phyloP scores from a whole-genome alignment of 345 rosid genomes.

The Aegle marmelos region DNA sequence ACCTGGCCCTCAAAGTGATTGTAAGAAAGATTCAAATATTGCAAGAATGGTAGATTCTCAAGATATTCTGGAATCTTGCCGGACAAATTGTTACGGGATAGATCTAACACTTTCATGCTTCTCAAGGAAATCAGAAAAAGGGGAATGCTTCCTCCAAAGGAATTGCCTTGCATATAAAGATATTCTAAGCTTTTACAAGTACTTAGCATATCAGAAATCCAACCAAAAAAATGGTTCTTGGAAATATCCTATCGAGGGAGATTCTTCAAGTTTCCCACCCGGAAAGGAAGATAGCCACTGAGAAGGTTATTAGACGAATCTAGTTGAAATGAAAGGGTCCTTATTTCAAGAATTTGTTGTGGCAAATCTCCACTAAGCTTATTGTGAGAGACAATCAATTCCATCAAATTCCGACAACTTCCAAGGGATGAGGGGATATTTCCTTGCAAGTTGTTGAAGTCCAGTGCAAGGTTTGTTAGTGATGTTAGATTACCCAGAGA shows the following conservation, averaged over 20 bases:
- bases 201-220: constrained; percentile 8
- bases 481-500: neutral
- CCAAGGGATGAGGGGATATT: constrained; percentile 12
- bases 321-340: neutral
- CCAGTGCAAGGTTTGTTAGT: too few species aligned
- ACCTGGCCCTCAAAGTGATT: constrained; percentile 12
- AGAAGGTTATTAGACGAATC: constrained; percentile 1
- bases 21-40: constrained; percentile 11
- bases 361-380: constrained; percentile 16
- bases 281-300: constrained; percentile 4
- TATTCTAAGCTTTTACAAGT: neutral
- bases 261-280: constrained; percentile 6
- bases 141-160: constrained; percentile 6
- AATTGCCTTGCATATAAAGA: neutral
- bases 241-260: constrained; percentile 10
- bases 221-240: neutral
- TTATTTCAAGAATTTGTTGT: neutral
- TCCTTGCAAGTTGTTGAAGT: neutral
- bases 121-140: neutral
- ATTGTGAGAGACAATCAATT: neutral
- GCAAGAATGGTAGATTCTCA: constrained; percentile 1
- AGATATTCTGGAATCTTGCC: constrained; percentile 7
- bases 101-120: neutral
- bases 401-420: neutral
- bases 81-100: constrained; percentile 14